Conservation (phyloP, 129 eudicot species). For the Apium graveolens region DNA sequence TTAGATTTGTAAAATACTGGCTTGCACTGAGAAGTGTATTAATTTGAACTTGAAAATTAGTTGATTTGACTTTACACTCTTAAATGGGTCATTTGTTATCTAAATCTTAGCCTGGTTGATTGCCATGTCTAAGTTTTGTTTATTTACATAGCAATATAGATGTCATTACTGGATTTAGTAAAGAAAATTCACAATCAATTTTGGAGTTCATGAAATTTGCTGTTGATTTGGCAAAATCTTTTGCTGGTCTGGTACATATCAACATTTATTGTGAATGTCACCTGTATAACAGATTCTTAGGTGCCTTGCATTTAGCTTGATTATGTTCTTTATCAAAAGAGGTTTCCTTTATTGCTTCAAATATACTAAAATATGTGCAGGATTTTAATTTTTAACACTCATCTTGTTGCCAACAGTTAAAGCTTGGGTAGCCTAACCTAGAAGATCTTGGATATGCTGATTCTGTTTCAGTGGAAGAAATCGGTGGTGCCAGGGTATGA, state of each 20-base stretch:
- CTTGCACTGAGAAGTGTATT: background rate
- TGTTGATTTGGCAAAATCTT: conserved; percentile 55
- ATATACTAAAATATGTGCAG: background rate
- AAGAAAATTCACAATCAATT: conserved; percentile 54
- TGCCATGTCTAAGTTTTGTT: background rate
- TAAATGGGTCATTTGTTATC: background rate
- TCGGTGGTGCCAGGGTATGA: conserved; percentile 86
- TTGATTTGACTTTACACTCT: too few species aligned
- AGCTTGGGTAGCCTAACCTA: conserved; percentile 68
- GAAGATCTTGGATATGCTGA: conserved; percentile 94
- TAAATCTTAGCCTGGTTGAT: background rate
- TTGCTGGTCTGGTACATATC: conserved; percentile 37
- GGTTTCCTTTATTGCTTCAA: background rate
- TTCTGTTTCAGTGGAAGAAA: conserved; percentile 81
- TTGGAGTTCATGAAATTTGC: conserved; percentile 61
- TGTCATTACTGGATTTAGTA: conserved; percentile 85
- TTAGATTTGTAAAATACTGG: too few species aligned
- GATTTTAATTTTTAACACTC: too few species aligned
- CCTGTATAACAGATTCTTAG: background rate
- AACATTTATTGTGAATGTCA: background rate
- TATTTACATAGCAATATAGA: conserved; percentile 58
- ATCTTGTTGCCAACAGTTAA: conserved; percentile 38
- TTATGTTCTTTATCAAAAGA: too few species aligned
- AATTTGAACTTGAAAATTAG: background rate
- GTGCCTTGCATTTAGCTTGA: background rate